Evolutionary conservation across 179 eudicot species (phyloP).

Genomic region (Beta corolliflora): DNA sequence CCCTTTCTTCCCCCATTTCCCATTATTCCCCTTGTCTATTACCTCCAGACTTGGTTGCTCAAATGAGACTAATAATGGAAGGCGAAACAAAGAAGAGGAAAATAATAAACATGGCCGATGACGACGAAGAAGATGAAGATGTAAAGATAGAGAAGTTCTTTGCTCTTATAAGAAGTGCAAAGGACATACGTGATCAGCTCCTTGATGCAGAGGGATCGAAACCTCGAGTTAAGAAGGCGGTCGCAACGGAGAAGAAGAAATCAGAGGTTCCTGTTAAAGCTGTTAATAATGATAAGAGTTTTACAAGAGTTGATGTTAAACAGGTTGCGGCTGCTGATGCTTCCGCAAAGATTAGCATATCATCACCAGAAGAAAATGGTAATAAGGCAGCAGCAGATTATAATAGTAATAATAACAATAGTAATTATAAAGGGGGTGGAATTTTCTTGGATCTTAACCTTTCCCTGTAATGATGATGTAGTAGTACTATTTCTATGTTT

Average conservation of each 20-base stretch:
- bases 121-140: constrained; percentile 45
- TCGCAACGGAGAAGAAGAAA: not conserved
- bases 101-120: constrained; percentile 25
- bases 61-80: constrained; percentile 31
- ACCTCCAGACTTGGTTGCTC: not conserved
- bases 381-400: constrained; percentile 5
- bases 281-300: not conserved
- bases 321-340: not conserved
- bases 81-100: constrained; percentile 40
- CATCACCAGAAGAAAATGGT: not conserved
- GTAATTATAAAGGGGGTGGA: constrained; percentile 17
- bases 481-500: not conserved
- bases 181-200: constrained; percentile 37
- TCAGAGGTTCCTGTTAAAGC: not conserved
- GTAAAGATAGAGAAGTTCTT: constrained; percentile 57
- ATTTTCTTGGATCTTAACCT: constrained; percentile 47
- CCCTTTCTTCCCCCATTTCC: not conserved
- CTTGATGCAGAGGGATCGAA: not conserved
- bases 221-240: not conserved
- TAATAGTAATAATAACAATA: not conserved
- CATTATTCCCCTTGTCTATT: too few relatives aligned
- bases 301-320: constrained; percentile 24
- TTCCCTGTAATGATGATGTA: constrained; percentile 36
- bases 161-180: constrained; percentile 43
- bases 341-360: not conserved